Evolutionary conservation across 345 rosid genomes (phyloP), one percentile per base, ranked within the genome.

Genomic region (Murraya koenigii): DNA sequence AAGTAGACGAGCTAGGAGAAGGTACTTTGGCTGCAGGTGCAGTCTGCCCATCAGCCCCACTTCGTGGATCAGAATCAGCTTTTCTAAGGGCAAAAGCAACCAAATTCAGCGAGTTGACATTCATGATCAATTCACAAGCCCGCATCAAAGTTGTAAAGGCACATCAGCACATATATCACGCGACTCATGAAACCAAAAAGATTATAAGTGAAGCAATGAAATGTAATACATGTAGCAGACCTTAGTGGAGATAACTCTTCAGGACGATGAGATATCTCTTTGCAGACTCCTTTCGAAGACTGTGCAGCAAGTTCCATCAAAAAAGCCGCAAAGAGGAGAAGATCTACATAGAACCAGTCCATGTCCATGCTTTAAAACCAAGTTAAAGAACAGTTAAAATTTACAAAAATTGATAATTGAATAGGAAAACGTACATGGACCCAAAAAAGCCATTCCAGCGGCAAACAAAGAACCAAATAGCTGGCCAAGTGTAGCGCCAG

Each of bases 401-500:
- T 59, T 23, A 30, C 41, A 68, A 75, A 77, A 74, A n/a, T 22
- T 77, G 49, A 66, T 39, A 28, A 25, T 44, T 75, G 74, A 82
- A 30, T 36, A 71, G 26, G 67, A 60, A 52, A 39, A 81, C 97
- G 17, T 90, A 95, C 98, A 82, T 81, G 98, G 90, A 17, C 98
- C 97, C 87, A 95, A 72, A 94, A 97, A 90, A 65, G 97, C 95
- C 93, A 93, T 84, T 62, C 80, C 86, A 32, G 97, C 84, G 41
- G 97, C 98, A 88, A 92, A 92, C 72, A 95, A 85, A 3, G 97
- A 95, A 41, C 98, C 98, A 86, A 90, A 89, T 80, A 95, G 97
- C 91, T 95, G 97, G 22, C 98, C 98, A 59, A 95, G 90, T 20
- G 98, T 95, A 68, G 98, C 98, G 76, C 97, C 98, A 66, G 97